Base-by-base conservation (phyloP, 371 early-diverging fungal species). In the Mucor lusitanicus region DNA sequence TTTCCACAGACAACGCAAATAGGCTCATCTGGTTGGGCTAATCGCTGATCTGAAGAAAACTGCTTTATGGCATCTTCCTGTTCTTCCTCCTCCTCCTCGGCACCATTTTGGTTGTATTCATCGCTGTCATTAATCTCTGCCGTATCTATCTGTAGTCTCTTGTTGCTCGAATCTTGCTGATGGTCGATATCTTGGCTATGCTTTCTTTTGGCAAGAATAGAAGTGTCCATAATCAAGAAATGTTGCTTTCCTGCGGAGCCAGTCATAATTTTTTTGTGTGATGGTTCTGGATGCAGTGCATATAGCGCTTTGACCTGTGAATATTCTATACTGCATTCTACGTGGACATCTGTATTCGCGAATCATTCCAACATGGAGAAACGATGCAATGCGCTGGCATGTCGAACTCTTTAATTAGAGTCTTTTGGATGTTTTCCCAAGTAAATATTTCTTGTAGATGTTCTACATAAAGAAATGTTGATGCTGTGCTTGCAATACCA, bases 1-100 rank as follows among this genome's bases (percentile, higher is more conserved):
- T 75, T 76, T n/a, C 85, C 83, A 65, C 86, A 86, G 17, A 86
- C 67, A 17, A 82, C 59, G 55, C 88, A 86, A 3, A 58, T 28
- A 17, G 83, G 82, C 61, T 85, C 85, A 3, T 77, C 81, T 27
- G 73, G 58, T 50, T 59, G 35, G 13, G 70, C 72, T 15, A 65
- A 48, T 28, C 85, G 80, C 62, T 87, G 85, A 37, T 77, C 75
- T 9, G 72, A 68, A 40, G 69, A 65, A 46, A 64, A 73, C 9
- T 64, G 58, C 39, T 75, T 74, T 25, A 76, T 55, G 0, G 63
- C 59, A 33, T 72, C 71, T 6, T 72, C 66, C 3, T 59, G n/a
- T 42, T 72, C 71, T 6, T 72, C 66, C 3, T 59, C 32, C 39
- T 59, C 44, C n/a, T 32, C 57, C 8, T 56, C 32, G 0, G 17